Conservation (phyloP, 23 red algal species). For the Agarophyton chilense region DNA sequence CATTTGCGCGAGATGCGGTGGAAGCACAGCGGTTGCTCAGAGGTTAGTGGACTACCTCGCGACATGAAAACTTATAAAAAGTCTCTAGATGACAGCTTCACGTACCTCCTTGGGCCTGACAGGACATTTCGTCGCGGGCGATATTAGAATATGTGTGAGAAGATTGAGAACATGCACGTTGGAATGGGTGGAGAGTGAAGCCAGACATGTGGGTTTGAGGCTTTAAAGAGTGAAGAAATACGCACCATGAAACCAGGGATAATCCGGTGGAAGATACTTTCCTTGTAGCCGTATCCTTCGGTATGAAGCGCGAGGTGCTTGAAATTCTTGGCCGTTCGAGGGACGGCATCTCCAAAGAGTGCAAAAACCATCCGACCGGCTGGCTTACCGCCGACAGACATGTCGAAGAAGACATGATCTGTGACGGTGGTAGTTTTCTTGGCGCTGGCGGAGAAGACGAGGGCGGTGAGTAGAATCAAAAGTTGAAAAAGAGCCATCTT, state of each 20-base stretch:
- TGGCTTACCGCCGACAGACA: constrained; percentile 74
- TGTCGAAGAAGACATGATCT: constrained; percentile 82
- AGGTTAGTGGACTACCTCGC: not conserved
- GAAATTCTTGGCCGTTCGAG: constrained; percentile 93
- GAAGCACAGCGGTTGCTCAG: not conserved
- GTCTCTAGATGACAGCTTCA: no score
- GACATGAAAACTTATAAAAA: not conserved
- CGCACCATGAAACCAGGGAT: constrained; percentile 81
- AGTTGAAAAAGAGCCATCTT: constrained; percentile 1
- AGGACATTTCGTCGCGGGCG: not conserved
- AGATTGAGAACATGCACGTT: no score
- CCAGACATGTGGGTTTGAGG: not conserved
- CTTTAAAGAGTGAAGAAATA: no score
- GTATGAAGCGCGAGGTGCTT: constrained; percentile 64
- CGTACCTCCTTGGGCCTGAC: constrained; percentile 70
- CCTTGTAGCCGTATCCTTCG: constrained; percentile 82
- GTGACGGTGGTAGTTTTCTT: constrained; percentile 51
- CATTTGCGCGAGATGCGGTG: no score
- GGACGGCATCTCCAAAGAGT: constrained; percentile 79
- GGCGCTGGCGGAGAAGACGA: constrained; percentile 15
- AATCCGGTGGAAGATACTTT: constrained; percentile 84
- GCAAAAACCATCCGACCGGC: constrained; percentile 84
- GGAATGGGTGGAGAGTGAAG: no score
- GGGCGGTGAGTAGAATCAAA: not conserved
- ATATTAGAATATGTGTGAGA: not conserved